Base-by-base conservation (phyloP, 140 eudicot species). In the Ambrosia hybrid region DNA sequence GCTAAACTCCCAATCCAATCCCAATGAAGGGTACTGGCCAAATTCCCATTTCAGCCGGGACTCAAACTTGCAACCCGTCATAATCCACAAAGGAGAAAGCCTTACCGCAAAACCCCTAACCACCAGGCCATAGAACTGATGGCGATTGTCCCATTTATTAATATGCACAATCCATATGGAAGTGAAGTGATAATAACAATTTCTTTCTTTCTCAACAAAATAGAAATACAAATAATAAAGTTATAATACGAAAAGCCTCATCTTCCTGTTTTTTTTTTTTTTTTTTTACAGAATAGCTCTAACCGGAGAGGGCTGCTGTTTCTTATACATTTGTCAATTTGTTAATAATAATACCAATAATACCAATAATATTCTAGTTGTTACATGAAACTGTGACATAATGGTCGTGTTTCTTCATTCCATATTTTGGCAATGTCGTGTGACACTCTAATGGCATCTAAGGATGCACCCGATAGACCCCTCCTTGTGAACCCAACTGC, bases 401-500 rank as follows among this genome's bases (percentile, higher is more conserved):
- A 75, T 88, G 93, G 63, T 58, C 67, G 78, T 2, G 86, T 83
- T 87, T 93, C 97, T 80, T 84, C 78, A 67, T 81, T 88, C 97
- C 98, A 90, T 16, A 83, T 80, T 52, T 72, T 72, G 3, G 83
- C 91, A 74, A 93, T 93, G 52, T 93, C 98, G 67, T 88, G 75
- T 37, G 98, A 84, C 12, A 93, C 94, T 81, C 81, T 87, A 48
- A 80, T 67, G 57, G 97, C 98, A 63, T 93, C 98, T 68, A 80
- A 69, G 5, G 98, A 82, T 69, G 97, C 97, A 78, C 98, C 98
- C 4, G 96, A 84, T 3, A 93, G 75, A 13, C 98, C 98, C 76
- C 86, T 84, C 64, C 84, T 81, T 45, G 97, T 90, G 91, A 93
- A 93, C 36, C 98, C 98, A 62, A 88, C 98, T 15, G 97, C 86